Conservation (phyloP, 1,139 yeast species). For the Hemisphaericaspora xylanilytica region DNA sequence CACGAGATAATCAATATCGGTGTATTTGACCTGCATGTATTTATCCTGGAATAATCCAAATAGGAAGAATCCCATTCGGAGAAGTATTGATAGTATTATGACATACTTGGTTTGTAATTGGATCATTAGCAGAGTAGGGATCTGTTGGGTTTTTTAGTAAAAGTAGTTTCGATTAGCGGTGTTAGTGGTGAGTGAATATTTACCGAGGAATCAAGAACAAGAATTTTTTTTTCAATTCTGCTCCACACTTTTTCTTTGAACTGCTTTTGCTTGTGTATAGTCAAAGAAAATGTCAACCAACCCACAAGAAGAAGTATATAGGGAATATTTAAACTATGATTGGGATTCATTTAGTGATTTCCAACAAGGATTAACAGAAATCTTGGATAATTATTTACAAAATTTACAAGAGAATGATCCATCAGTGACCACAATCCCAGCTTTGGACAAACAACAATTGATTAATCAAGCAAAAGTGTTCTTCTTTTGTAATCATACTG, state of each 20-base stretch:
- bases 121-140: neutral
- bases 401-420: slow-evolving; percentile 38
- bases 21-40: slow-evolving; percentile 74
- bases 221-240: neutral
- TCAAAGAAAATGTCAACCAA: slow-evolving; percentile 9
- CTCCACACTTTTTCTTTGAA: slow-evolving; percentile 1
- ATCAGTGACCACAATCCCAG: slow-evolving; percentile 33
- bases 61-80: slow-evolving; percentile 65
- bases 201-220: neutral
- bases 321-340: slow-evolving; percentile 38
- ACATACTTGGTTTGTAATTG: slow-evolving; percentile 9
- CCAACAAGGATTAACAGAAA: slow-evolving; percentile 38
- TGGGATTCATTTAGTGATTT: slow-evolving; percentile 45
- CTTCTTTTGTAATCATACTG: slow-evolving; percentile 57
- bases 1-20: slow-evolving; percentile 91
- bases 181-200: too few species aligned
- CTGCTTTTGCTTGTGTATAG: too few species aligned
- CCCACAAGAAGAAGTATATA: slow-evolving; percentile 38
- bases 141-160: too few species aligned
- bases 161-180: too few species aligned
- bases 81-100: slow-evolving; percentile 28
- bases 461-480: slow-evolving; percentile 58
- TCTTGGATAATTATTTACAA: slow-evolving; percentile 33
- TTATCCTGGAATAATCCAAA: slow-evolving; percentile 89
- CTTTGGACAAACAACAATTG: slow-evolving; percentile 47